Conservation (phyloP, 106 monocot genomes). For the Dactylorhiza incarnata region DNA sequence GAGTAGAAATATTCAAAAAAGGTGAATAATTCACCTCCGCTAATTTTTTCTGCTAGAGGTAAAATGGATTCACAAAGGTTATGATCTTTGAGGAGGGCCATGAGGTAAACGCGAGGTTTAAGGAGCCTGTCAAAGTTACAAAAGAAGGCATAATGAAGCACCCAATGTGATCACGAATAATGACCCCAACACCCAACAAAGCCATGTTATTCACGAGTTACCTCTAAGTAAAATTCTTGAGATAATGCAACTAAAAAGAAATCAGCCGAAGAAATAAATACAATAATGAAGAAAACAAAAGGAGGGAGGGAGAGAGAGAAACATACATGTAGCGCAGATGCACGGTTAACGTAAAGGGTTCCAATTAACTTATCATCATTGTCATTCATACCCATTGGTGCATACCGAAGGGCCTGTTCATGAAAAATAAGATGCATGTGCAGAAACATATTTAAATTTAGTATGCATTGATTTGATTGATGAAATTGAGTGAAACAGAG, state of each 20-base stretch:
- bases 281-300: background rate
- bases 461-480: background rate
- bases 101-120: too few relatives aligned
- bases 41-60: too few relatives aligned
- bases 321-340: conserved; percentile 4
- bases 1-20: too few relatives aligned
- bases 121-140: too few relatives aligned
- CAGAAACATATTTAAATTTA: background rate
- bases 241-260: background rate
- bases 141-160: too few relatives aligned
- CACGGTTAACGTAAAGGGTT: conserved; percentile 2
- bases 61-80: too few relatives aligned
- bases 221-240: background rate
- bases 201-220: background rate
- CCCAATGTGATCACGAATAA: too few relatives aligned
- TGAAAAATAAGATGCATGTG: background rate
- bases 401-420: conserved; percentile 1
- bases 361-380: conserved; percentile 5
- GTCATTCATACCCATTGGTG: background rate
- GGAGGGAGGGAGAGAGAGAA: background rate
- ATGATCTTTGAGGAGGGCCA: too few relatives aligned
- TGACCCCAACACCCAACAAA: background rate
- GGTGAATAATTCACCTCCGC: too few relatives aligned
- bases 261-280: background rate
- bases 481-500: background rate